Conservation (phyloP, 169 alveolate genomes). For the Ichthyophthirius multifiliis region DNA sequence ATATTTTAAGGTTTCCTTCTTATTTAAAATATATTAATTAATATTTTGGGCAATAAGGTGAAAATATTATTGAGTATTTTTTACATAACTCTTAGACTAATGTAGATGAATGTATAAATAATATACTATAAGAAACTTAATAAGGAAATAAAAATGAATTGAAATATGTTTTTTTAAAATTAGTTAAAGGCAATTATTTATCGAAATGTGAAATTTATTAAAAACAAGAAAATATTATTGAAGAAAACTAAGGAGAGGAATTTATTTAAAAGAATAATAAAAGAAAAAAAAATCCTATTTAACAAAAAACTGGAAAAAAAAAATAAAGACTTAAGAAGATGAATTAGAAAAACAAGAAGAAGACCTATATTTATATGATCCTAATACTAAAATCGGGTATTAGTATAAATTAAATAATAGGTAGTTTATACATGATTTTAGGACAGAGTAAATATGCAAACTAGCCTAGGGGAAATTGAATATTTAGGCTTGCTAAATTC, state of each 20-base stretch:
- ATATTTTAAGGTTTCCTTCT: neutral
- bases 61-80: neutral
- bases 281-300: neutral
- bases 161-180: neutral
- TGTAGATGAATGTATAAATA: neutral
- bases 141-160: neutral
- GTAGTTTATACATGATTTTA: neutral
- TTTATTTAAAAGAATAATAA: neutral
- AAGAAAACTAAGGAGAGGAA: neutral
- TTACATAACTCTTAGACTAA: neutral
- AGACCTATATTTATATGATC: neutral
- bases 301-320: neutral
- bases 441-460: neutral
- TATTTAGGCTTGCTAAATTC: neutral
- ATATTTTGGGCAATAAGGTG: neutral
- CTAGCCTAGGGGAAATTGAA: neutral
- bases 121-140: neutral
- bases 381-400: neutral
- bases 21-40: neutral
- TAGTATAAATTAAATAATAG: neutral
- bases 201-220: neutral
- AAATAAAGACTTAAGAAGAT: neutral
- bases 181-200: neutral
- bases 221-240: neutral
- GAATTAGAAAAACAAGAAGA: neutral